Base-by-base conservation (phyloP, 2,329 filamentous ascomycete species). In the Fusarium sterilihyphosum region DNA sequence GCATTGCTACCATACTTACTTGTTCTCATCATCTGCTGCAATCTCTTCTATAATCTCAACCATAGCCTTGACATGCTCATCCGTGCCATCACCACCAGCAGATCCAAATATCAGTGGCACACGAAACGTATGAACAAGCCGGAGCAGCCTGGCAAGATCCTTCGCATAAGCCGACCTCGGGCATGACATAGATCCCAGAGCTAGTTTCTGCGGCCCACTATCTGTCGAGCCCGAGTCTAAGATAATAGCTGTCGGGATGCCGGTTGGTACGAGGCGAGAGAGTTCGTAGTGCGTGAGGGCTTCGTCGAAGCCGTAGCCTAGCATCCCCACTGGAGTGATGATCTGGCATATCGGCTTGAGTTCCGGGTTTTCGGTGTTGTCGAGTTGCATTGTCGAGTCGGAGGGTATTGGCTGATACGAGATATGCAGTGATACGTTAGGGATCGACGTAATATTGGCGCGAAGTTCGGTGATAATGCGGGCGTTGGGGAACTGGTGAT, bases 221-320 rank as follows among this genome's bases (percentile, higher is more conserved):
- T 83, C 82, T 4, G 82, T 83, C 1, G 81, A 83, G 0, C 82
- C 82, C 1, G 80, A 81, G 54, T 83, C 81, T 4, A 83, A 61
- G n/a, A 83, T 81, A 13, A 83, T 80, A 20, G 80, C 81, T 1
- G 80, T 80, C 1, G 83, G 82, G 1, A 78, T 67, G 1, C 78
- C 78, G 2, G 63, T 82, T 20, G 78, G 61, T 2, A 78, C 73
- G 6, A 83, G 75, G 1, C 37, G 57, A 1, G 76, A 68, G 2
- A 84, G 76, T 8, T 78, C 78, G 1, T 66, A 29, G 0, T 63
- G 49, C 1, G 75, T 81, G 29, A 82, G 77, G 2, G 73, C 69
- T 37, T 82, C 80, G 58, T 84, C 77, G 53, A 86, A 84, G 33
- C 86, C 86, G 65, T 87, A 88, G 10, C 86, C 86, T 13, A 88